A percentile compares a stretch with the other conserved stretches of the same genome.
Conservation (phyloP, 345 rosid species). For the Pseudoturritis turrita region DNA sequence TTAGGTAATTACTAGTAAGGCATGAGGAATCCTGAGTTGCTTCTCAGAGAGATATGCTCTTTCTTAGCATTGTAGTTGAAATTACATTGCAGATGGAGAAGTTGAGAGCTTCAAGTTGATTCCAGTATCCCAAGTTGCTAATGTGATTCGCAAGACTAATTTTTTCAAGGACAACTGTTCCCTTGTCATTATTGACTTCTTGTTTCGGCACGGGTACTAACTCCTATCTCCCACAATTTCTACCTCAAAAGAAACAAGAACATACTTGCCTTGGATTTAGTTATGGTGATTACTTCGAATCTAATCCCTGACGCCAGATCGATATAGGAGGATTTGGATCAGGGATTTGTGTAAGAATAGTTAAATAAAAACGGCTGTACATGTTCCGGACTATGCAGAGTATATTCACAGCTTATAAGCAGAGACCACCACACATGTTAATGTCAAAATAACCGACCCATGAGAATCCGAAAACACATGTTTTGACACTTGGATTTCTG, state of each 20-base stretch:
- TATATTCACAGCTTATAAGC: neutral
- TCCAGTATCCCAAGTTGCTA: slow-evolving; percentile 57
- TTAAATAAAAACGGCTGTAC: neutral
- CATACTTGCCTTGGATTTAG: neutral
- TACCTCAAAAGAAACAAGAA: neutral
- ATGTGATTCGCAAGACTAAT: slow-evolving; percentile 55
- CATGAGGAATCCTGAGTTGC: neutral
- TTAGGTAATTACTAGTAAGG: slow-evolving; percentile 16
- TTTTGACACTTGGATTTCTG: neutral
- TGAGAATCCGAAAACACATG: neutral
- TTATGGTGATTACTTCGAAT: neutral
- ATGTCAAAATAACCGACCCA: neutral
- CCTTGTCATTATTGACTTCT: slow-evolving; percentile 77
- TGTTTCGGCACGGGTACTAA: slow-evolving; percentile 82
- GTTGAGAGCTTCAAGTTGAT: slow-evolving; percentile 85
- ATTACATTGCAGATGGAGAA: slow-evolving; percentile 70
- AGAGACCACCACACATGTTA: neutral
- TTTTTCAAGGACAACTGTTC: slow-evolving; percentile 86
- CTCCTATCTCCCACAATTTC: slow-evolving; percentile 7
- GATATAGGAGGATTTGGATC: neutral
- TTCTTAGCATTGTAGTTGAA: neutral
- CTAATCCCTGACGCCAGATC: neutral
- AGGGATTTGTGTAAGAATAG: neutral
- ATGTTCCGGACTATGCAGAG: neutral
- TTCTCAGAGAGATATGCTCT: neutral